Evolutionary conservation across 176 grass and related monocot genomes (phyloP).

Genomic region (Zea luxurians): DNA sequence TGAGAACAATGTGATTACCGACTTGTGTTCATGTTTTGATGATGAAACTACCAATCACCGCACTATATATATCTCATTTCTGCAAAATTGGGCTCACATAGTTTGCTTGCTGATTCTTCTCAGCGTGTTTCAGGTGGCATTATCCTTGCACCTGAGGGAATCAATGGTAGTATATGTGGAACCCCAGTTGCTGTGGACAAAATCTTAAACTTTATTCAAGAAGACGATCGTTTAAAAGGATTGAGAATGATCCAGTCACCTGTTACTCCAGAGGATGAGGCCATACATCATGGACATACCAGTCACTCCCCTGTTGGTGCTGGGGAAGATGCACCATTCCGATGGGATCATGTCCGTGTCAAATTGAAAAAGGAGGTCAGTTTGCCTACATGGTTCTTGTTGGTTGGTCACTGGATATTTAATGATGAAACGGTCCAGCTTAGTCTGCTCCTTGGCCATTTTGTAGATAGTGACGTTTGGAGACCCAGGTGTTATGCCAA

Average conservation of each 20-base stretch:
- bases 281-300: slow-evolving; percentile 88
- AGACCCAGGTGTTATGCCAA: slow-evolving; percentile 74
- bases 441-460: slow-evolving; percentile 21
- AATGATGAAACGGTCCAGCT: slow-evolving; percentile 8
- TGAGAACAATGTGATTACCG: neutral
- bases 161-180: slow-evolving; percentile 94
- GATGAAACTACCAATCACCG: neutral
- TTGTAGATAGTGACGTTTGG: slow-evolving; percentile 88
- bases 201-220: slow-evolving; percentile 79
- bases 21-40: slow-evolving; percentile 3
- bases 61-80: neutral
- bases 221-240: slow-evolving; percentile 66
- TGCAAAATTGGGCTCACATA: slow-evolving; percentile 29
- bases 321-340: slow-evolving; percentile 92
- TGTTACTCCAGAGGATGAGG: slow-evolving; percentile 95
- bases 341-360: slow-evolving; percentile 97
- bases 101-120: slow-evolving; percentile 44
- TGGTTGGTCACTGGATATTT: neutral
- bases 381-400: slow-evolving; percentile 10
- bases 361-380: slow-evolving; percentile 94
- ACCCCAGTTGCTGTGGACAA: slow-evolving; percentile 64
- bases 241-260: slow-evolving; percentile 81
- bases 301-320: slow-evolving; percentile 83
- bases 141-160: slow-evolving; percentile 92
- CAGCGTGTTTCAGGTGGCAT: slow-evolving; percentile 98